Evolutionary conservation across 2,329 filamentous ascomycete species (phyloP).

Genomic region (Davidsoniella virescens): DNA sequence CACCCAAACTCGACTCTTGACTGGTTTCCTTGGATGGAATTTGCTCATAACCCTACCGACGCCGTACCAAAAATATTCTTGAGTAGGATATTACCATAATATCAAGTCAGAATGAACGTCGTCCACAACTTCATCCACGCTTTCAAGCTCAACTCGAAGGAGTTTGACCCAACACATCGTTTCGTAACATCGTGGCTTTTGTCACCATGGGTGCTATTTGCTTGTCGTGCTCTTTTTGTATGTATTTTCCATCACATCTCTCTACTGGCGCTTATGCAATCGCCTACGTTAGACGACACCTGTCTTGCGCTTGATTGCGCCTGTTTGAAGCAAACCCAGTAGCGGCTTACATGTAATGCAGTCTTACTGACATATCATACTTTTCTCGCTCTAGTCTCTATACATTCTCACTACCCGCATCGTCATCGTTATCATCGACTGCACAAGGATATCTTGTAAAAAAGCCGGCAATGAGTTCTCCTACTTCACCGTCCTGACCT

Average conservation of each 20-base stretch:
- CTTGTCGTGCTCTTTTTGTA: conserved; percentile 37
- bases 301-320: neutral
- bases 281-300: neutral
- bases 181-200: conserved; percentile 73
- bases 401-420: conserved; percentile 58
- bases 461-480: conserved; percentile 46
- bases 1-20: too few relatives aligned
- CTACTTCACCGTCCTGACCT: conserved; percentile 70
- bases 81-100: neutral
- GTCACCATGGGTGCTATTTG: conserved; percentile 45
- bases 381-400: conserved; percentile 26
- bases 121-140: conserved; percentile 11
- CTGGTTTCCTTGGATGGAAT: too few relatives aligned
- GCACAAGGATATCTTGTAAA: conserved; percentile 30
- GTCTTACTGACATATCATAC: neutral
- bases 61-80: too few relatives aligned
- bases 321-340: neutral
- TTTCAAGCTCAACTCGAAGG: conserved; percentile 26
- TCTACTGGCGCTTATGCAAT: neutral
- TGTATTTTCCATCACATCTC: conserved; percentile 17
- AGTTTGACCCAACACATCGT: conserved; percentile 42
- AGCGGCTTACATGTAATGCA: neutral
- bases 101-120: neutral
- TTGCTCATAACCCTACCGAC: too few relatives aligned
- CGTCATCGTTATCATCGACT: conserved; percentile 51